These are phyloP conservation scores for Aspergillus costaricaensis DNA, from an alignment of 2,329 filamentous ascomycete genomes.

Conservation along the genomic window DNA sequence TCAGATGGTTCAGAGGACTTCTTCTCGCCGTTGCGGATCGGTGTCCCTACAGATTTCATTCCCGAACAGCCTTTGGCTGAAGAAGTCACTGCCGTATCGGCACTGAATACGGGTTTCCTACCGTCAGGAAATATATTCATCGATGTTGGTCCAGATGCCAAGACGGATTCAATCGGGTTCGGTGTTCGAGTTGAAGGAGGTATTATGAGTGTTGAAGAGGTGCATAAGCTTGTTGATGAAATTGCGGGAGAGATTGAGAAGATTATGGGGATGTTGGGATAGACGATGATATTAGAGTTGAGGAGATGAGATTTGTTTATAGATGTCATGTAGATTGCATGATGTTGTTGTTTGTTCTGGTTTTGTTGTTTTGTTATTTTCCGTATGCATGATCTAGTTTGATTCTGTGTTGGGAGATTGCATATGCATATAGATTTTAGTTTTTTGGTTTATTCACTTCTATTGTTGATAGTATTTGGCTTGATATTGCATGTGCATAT, in stretches of 20 bases:
- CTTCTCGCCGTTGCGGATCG: slow-evolving; percentile 27
- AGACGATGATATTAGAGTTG: not conserved
- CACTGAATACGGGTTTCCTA: slow-evolving; percentile 27
- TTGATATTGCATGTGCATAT: too few species aligned
- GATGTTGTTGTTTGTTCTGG: too few species aligned
- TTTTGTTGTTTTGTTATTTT: too few species aligned
- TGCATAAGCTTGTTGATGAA: slow-evolving; percentile 19
- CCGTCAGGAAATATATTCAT: slow-evolving; percentile 28
- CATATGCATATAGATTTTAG: too few species aligned
- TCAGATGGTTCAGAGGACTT: slow-evolving; percentile 10
- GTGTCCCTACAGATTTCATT: slow-evolving; percentile 31
- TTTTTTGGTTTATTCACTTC: too few species aligned
- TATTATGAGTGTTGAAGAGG: slow-evolving; percentile 20
- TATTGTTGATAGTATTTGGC: too few species aligned
- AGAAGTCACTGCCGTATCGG: slow-evolving; percentile 21
- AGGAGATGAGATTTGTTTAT: too few species aligned
- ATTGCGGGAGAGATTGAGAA: slow-evolving; percentile 24
- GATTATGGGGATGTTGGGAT: slow-evolving; percentile 7
- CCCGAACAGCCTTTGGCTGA: slow-evolving; percentile 16
- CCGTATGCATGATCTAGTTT: too few species aligned
- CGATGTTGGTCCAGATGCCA: slow-evolving; percentile 29
- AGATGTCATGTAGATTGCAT: too few species aligned
- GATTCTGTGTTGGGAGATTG: too few species aligned
- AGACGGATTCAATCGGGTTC: slow-evolving; percentile 29
- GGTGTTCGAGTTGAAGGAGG: slow-evolving; percentile 32